These are phyloP conservation scores for Echria macrotheca DNA, from an alignment of 495 filamentous ascomycete genomes.

Conservation along the genomic window DNA sequence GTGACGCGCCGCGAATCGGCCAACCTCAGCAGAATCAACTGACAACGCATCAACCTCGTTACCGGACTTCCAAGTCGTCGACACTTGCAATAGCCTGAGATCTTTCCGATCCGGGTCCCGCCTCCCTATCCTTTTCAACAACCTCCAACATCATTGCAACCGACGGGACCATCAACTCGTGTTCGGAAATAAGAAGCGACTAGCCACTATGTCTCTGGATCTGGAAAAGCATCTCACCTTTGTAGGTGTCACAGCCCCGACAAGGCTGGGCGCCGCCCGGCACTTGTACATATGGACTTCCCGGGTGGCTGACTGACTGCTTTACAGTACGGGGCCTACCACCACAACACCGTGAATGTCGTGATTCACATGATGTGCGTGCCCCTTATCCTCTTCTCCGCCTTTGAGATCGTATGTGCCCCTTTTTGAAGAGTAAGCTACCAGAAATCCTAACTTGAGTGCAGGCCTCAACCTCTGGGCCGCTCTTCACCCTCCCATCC, in stretches of 20 bases:
- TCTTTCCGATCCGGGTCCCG: too few relatives aligned
- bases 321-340: constrained; percentile 86
- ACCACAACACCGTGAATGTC: constrained; percentile 84
- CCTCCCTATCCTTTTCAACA: background rate
- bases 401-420: constrained; percentile 65
- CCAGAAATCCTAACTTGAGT: too few relatives aligned
- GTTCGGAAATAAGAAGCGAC: background rate
- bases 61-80: too few relatives aligned
- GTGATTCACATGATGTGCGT: constrained; percentile 88
- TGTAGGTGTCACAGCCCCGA: constrained; percentile 60
- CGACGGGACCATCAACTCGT: too few relatives aligned
- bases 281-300: background rate
- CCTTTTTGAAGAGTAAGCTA: background rate
- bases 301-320: background rate
- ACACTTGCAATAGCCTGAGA: too few relatives aligned
- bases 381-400: constrained; percentile 73
- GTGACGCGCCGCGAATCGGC: constrained; percentile 8
- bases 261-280: background rate
- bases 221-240: constrained; percentile 75
- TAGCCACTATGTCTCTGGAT: constrained; percentile 63
- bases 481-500: constrained; percentile 64
- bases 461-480: constrained; percentile 72
- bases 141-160: too few relatives aligned
- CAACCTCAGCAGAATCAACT: constrained; percentile 12
- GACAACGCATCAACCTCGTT: constrained; percentile 1